Evolutionary conservation across 371 early-diverging fungal genomes (phyloP).

Genomic region (Massospora cicadina): DNA sequence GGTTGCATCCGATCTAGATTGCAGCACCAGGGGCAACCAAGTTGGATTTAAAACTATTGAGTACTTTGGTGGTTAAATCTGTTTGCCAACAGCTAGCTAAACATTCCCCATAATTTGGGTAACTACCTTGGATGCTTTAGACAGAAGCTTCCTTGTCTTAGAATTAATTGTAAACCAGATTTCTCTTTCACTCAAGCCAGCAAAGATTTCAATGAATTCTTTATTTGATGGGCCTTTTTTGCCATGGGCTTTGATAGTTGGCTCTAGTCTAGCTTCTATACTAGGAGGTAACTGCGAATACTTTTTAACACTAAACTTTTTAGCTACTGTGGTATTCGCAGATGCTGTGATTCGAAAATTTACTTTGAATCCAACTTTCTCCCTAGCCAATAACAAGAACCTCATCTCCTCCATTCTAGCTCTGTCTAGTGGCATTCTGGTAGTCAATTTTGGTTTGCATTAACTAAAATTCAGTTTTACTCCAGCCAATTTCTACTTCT

Average conservation of each 20-base stretch:
- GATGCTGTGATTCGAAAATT: neutral
- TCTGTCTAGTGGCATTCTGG: neutral
- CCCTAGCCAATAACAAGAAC: neutral
- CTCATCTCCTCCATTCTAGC: neutral
- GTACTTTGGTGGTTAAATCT: neutral
- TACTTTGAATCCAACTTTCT: neutral
- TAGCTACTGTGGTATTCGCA: slow-evolving; percentile 10
- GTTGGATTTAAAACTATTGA: neutral
- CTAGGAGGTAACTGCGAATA: slow-evolving; percentile 7
- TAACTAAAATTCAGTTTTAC: slow-evolving; percentile 10
- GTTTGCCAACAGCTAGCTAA: neutral
- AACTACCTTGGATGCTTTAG: neutral
- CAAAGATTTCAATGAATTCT: no score
- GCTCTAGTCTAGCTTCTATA: slow-evolving; percentile 7
- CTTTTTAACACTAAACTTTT: neutral
- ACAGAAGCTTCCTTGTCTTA: neutral
- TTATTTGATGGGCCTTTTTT: neutral
- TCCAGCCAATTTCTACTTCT: slow-evolving; percentile 11
- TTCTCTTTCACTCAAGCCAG: no score
- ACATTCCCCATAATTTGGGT: neutral
- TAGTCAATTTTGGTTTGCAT: neutral
- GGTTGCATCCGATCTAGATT: no score
- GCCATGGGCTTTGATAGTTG: slow-evolving; percentile 8
- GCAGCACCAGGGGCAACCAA: no score
- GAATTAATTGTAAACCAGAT: neutral